Evolutionary conservation across 2,329 filamentous ascomycete genomes (phyloP), one percentile per base, ranked within the genome.

Genomic region (Trichoderma brevicompactum): DNA sequence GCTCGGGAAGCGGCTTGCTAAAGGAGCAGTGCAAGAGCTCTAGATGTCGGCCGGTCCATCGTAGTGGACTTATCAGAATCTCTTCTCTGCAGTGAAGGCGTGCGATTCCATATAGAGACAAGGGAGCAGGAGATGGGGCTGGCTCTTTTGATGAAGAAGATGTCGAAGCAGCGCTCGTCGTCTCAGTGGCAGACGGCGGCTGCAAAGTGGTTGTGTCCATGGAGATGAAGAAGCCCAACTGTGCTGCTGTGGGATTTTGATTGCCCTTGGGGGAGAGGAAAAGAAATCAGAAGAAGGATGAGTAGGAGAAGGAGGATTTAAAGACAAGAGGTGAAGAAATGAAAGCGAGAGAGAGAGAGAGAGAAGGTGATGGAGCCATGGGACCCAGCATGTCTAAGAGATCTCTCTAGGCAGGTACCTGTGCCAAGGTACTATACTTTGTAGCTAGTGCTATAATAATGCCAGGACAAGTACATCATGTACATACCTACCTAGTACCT

Each of bases 11-110:
- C 1, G 32, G 34, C 13, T 28, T 8, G 3, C 4, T 15, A 2
- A 64, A 64, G 8, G 60, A 64, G 50, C 41, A 55, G 32, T 38
- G 28, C 41, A 64, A 34, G 10, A 64, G 60, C 60, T 64, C 41
- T 5, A 55, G 32, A 3, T 64, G 60, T n/a, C 40, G 60, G 32
- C 7, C 7, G 1, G 60, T 64, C 60, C 60, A 64, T 32, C 60
- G 48, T 10, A 64, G 6, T 13, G 60, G 60, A 17, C 17, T 46
- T 0, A 48, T 17, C 19, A 55, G 7, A 17, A 64, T 23, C n/a
- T 48, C 41, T 44, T 64, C 60, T 44, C 60, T 28, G 17, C 50
- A 55, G 10, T 55, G 10, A 19, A 15, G 60, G 41, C 41, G 60
- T 9, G 34, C 41, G 13, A 55, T 54, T 46, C 49, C 40, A 23